A percentile compares a stretch with the other conserved stretches of the same genome.
These are phyloP conservation scores for Calocera viscosa DNA, from an alignment of 768 basidiomycete species.

Conservation along the genomic window DNA sequence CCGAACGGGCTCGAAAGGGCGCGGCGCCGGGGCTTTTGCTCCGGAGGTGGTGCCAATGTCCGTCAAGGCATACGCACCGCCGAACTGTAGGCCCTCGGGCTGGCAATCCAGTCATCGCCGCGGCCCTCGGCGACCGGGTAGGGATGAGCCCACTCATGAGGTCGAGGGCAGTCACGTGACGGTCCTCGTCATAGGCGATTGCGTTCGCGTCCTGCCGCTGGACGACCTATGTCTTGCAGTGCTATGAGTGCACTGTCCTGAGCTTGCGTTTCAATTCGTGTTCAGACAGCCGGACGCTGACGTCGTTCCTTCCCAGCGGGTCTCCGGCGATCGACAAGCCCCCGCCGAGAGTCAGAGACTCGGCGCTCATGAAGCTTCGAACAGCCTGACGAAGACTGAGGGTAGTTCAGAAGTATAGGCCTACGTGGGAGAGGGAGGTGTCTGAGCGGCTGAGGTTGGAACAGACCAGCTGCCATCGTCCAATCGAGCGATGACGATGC, in stretches of 20 bases:
- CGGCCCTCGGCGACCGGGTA: slow-evolving; percentile 49
- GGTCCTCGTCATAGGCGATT: slow-evolving; percentile 58
- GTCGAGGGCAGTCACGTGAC: slow-evolving; percentile 64
- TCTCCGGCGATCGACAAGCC: slow-evolving; percentile 46
- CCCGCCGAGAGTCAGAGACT: slow-evolving; percentile 78
- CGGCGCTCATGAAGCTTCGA: slow-evolving; percentile 78
- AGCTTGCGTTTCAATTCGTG: slow-evolving; percentile 71
- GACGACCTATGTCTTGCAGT: slow-evolving; percentile 80
- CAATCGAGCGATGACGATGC: slow-evolving; percentile 76
- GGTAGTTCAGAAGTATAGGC: background rate
- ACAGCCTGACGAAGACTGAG: slow-evolving; percentile 14
- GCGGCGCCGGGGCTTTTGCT: slow-evolving; percentile 21
- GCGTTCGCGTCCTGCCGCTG: slow-evolving; percentile 89
- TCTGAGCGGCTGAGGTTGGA: slow-evolving; percentile 30
- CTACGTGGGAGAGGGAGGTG: background rate
- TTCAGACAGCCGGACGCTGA: slow-evolving; percentile 76
- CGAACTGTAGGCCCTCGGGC: slow-evolving; percentile 20
- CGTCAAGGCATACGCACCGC: slow-evolving; percentile 44
- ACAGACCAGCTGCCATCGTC: slow-evolving; percentile 89
- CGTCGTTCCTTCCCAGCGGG: slow-evolving; percentile 82
- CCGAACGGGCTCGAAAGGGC: slow-evolving; percentile 32
- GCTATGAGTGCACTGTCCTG: slow-evolving; percentile 93
- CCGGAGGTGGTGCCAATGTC: slow-evolving; percentile 33
- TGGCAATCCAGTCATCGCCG: slow-evolving; percentile 15
- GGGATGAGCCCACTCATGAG: slow-evolving; percentile 67